A percentile compares a stretch with the other conserved stretches of the same genome.
Conservation (phyloP, 331 rosid genomes). For the Malus hybrid region DNA sequence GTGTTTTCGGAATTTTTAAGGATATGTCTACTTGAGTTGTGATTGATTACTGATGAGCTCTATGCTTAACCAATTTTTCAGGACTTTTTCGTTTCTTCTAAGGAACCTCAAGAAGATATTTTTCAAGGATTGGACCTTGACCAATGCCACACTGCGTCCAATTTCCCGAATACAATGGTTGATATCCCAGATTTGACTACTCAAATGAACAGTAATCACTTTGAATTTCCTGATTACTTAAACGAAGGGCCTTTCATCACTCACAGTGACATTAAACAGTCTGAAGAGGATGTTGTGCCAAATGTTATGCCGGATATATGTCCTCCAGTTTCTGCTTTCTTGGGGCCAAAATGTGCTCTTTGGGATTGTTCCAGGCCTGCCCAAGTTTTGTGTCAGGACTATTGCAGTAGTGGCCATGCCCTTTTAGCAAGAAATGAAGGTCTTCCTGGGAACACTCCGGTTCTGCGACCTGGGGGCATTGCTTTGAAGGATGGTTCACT, state of each 20-base stretch:
- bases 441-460: constrained; percentile 85
- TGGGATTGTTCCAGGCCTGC: constrained; percentile 99
- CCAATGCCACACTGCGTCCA: constrained; percentile 47
- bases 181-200: constrained; percentile 50
- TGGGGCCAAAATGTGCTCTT: constrained; percentile 94
- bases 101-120: constrained; percentile 50
- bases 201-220: constrained; percentile 49
- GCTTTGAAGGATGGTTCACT: constrained; percentile 85
- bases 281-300: constrained; percentile 54
- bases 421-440: constrained; percentile 85
- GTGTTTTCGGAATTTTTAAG: neutral
- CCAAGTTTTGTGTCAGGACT: constrained; percentile 73
- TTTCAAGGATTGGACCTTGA: constrained; percentile 56
- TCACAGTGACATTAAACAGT: constrained; percentile 19
- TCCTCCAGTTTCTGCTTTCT: constrained; percentile 89
- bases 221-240: constrained; percentile 53
- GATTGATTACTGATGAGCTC: constrained; percentile 7
- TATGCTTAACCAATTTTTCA: constrained; percentile 21
- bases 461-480: constrained; percentile 92
- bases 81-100: constrained; percentile 45
- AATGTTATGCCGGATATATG: constrained; percentile 71
- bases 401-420: constrained; percentile 86
- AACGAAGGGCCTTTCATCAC: constrained; percentile 26
- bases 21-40: neutral
- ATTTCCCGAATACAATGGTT: constrained; percentile 35